Base-by-base conservation (phyloP, 179 eudicot genomes). In the Heliamphora pulchella region DNA sequence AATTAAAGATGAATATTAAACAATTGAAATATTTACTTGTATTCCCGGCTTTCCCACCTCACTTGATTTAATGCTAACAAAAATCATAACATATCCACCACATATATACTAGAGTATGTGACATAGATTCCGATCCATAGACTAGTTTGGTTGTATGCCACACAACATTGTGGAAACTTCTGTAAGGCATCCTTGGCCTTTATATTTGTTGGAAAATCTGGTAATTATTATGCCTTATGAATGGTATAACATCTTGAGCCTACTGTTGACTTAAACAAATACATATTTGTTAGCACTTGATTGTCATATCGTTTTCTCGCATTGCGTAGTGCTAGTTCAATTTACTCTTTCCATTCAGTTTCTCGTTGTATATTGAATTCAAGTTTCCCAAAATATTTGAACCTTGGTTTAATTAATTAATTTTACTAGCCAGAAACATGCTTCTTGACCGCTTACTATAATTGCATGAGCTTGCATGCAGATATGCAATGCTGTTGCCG, bases 401-500 rank as follows among this genome's bases (percentile, higher is more conserved):
- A 15, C n/a, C 47, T 48, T 47, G 17, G 43, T 7, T 48, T 3
- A 47, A 47, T 63, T 5, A 8, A n/a, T 46, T 61, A 62, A 10
- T 77, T 64, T 64, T 64, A 47, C 14, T 63, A 14, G 22, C 58
- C 47, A 64, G 13, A 8, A 8, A 13, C n/a, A 14, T 22, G 62
- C n/a, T 47, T 74, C 68, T 61, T 53, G 18, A 43, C 53, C 22
- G 71, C 3, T 15, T 31, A 54, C 47, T 39, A 5, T 55, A 13
- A 43, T 17, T 70, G 76, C 53, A 54, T 81, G 71, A 64, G 54
- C 73, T 63, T 83, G 58, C 79, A 70, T 86, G 89, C 89, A 96
- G 99, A 96, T 96, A 85, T 96, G 99, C 91, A 96, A 96, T 89
- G 99, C 99, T 79, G 99, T 96, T 78, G 99, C 89, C 39, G 99